phyloP scores from a whole-genome alignment of 2,329 filamentous ascomycete genomes.

The Talaromyces sp. region DNA sequence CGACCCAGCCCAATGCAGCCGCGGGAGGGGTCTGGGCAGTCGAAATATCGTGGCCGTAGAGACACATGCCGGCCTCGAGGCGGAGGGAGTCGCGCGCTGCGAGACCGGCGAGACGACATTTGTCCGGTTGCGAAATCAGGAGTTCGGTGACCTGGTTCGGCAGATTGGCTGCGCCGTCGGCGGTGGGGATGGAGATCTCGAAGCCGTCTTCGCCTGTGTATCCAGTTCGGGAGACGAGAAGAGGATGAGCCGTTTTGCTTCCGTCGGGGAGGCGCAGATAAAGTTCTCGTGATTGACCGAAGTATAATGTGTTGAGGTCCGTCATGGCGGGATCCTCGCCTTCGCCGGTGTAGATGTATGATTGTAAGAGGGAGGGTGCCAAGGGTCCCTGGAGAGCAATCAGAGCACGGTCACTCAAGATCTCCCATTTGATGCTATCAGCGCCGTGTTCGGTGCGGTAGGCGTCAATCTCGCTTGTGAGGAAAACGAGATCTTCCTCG shows the following conservation, averaged over 20 bases:
- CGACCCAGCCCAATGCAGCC: slow-evolving; percentile 70
- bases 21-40: slow-evolving; percentile 69
- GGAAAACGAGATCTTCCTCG: slow-evolving; percentile 78
- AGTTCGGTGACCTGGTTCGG: slow-evolving; percentile 59
- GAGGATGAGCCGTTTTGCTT: slow-evolving; percentile 47
- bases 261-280: slow-evolving; percentile 59
- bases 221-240: slow-evolving; percentile 81
- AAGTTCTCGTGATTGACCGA: slow-evolving; percentile 69
- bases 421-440: slow-evolving; percentile 61
- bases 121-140: slow-evolving; percentile 62
- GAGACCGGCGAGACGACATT: slow-evolving; percentile 77
- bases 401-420: slow-evolving; percentile 70
- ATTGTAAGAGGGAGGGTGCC: slow-evolving; percentile 64
- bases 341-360: slow-evolving; percentile 53
- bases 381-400: slow-evolving; percentile 86
- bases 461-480: slow-evolving; percentile 63
- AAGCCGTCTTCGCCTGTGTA: slow-evolving; percentile 99
- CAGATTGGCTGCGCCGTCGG: slow-evolving; percentile 53
- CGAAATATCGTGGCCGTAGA: slow-evolving; percentile 98
- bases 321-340: slow-evolving; percentile 41
- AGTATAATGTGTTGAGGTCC: slow-evolving; percentile 68
- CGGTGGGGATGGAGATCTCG: slow-evolving; percentile 76
- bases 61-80: slow-evolving; percentile 95
- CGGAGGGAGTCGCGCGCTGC: slow-evolving; percentile 88
- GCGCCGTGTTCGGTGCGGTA: slow-evolving; percentile 55